A percentile compares a stretch with the other conserved stretches of the same genome.
phyloP scores from a whole-genome alignment of 2,329 filamentous ascomycete genomes.

The Paecilomyces dactylethromorphus region DNA sequence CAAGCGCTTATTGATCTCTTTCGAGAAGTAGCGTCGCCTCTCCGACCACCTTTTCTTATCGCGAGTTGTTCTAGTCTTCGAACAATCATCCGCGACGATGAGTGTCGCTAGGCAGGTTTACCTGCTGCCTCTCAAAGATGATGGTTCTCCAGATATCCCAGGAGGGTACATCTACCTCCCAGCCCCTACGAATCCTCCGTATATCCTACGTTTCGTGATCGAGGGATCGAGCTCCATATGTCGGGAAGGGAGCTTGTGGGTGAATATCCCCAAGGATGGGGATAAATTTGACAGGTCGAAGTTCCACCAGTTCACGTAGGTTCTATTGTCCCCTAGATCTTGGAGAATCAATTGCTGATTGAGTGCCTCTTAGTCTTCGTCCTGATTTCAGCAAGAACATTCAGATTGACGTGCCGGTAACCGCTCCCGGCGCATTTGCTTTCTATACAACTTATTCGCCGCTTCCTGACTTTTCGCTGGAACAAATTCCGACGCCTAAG shows the following conservation, averaged over 20 bases:
- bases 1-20: neutral
- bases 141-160: conserved; percentile 82
- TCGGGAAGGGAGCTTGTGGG: conserved; percentile 88
- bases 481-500: conserved; percentile 42
- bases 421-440: conserved; percentile 77
- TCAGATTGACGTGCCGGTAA: conserved; percentile 81
- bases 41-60: neutral
- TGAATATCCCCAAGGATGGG: conserved; percentile 81
- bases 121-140: conserved; percentile 82
- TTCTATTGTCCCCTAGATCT: conserved; percentile 6
- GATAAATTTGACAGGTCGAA: conserved; percentile 67
- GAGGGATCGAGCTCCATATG: conserved; percentile 95
- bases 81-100: conserved; percentile 12
- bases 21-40: neutral
- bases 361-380: conserved; percentile 51
- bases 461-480: conserved; percentile 67
- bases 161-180: conserved; percentile 90
- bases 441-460: conserved; percentile 92
- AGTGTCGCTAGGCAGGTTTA: conserved; percentile 55
- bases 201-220: conserved; percentile 80
- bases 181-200: conserved; percentile 63
- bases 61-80: neutral
- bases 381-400: conserved; percentile 91
- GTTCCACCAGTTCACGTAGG: conserved; percentile 87
- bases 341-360: neutral